phyloP scores from a whole-genome alignment of 768 basidiomycete genomes.

The Naematelia aurantialba region DNA sequence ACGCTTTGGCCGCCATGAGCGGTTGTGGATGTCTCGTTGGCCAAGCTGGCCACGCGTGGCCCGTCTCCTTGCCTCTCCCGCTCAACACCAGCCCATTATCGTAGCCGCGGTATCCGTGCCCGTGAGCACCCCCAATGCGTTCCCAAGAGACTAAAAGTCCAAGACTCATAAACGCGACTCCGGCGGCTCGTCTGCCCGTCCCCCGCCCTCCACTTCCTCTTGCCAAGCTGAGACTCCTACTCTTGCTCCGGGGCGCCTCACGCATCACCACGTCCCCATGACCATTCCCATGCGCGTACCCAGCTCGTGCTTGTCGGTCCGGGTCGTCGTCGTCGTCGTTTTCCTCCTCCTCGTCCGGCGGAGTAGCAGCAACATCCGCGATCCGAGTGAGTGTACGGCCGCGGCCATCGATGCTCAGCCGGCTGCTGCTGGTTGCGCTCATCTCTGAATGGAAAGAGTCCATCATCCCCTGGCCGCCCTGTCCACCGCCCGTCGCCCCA shows the following conservation, averaged over 20 bases:
- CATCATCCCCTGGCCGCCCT: slow-evolving; percentile 60
- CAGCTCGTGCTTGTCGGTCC: background rate
- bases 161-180: slow-evolving; percentile 74
- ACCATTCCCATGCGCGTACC: too few species aligned
- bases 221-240: slow-evolving; percentile 42
- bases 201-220: slow-evolving; percentile 52
- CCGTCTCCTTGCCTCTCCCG: slow-evolving; percentile 5
- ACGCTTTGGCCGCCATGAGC: background rate
- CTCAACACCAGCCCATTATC: slow-evolving; percentile 8
- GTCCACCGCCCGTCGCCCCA: too few species aligned
- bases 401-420: slow-evolving; percentile 9
- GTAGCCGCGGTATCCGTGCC: background rate
- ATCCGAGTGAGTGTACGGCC: slow-evolving; percentile 22
- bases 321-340: slow-evolving; percentile 22
- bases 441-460: slow-evolving; percentile 75
- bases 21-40: slow-evolving; percentile 51
- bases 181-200: slow-evolving; percentile 62
- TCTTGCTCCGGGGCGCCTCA: slow-evolving; percentile 31
- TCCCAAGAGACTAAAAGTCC: slow-evolving; percentile 68
- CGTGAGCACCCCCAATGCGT: background rate
- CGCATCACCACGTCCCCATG: slow-evolving; percentile 25
- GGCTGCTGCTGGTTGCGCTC: slow-evolving; percentile 4
- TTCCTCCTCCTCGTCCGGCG: slow-evolving; percentile 7
- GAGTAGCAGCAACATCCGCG: slow-evolving; percentile 1
- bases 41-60: slow-evolving; percentile 11